phyloP scores from a whole-genome alignment of 116 monocot genomes.

The Trichopus zeylanicus region DNA sequence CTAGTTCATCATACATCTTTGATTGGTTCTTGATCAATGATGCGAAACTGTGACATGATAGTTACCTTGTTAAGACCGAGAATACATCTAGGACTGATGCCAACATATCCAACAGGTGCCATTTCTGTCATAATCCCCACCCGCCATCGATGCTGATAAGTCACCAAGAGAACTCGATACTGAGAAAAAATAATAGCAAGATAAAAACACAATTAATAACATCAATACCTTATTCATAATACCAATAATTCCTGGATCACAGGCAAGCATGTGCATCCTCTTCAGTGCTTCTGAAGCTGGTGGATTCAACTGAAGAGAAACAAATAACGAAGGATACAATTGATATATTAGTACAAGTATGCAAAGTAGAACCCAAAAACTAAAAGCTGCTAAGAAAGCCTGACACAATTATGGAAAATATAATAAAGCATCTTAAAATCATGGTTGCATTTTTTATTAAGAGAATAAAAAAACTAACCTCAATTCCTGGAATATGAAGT shows the following conservation, averaged over 20 bases:
- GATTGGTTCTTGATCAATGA: no score
- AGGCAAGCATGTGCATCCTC: conserved; percentile 97
- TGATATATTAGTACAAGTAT: neutral
- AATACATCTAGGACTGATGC: conserved; percentile 82
- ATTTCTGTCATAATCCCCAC: conserved; percentile 95
- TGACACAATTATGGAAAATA: no score
- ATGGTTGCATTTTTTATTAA: neutral
- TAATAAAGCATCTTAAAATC: no score
- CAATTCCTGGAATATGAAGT: conserved; percentile 76
- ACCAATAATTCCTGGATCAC: conserved; percentile 92
- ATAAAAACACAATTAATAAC: neutral
- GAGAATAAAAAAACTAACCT: conserved; percentile 35
- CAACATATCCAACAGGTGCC: conserved; percentile 97
- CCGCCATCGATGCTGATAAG: conserved; percentile 68
- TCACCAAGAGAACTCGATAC: neutral
- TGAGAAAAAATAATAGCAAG: neutral
- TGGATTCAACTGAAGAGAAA: conserved; percentile 62
- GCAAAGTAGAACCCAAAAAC: neutral
- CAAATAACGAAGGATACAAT: conserved; percentile 2
- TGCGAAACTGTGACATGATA: neutral
- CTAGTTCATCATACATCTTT: neutral
- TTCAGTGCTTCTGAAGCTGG: conserved; percentile 81
- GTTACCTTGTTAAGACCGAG: conserved; percentile 90
- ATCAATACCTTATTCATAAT: conserved; percentile 88
- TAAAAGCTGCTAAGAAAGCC: conserved; percentile 4